phyloP scores from a whole-genome alignment of 1,284 basidiomycete genomes.

The Vanrija humicola region DNA sequence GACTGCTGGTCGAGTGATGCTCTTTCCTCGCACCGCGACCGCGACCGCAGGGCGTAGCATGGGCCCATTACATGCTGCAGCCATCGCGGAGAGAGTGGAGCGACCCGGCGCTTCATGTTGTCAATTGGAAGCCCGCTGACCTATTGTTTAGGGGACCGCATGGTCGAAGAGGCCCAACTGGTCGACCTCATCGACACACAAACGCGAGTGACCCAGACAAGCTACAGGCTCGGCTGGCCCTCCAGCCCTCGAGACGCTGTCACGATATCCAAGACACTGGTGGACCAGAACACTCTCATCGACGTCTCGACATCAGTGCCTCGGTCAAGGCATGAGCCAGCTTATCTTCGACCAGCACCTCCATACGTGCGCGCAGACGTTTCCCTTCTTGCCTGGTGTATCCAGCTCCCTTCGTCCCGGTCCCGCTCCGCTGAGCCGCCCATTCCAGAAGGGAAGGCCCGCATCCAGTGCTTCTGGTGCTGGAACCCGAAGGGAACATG shows the following conservation, averaged over 20 bases:
- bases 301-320: slow-evolving; percentile 95
- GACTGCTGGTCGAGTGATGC: background rate
- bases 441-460: slow-evolving; percentile 52
- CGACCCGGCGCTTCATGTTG: no score
- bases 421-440: slow-evolving; percentile 42
- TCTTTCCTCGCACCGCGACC: no score
- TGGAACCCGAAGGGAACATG: slow-evolving; percentile 89
- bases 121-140: background rate
- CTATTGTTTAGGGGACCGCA: slow-evolving; percentile 65
- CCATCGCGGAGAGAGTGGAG: no score
- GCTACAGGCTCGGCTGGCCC: slow-evolving; percentile 92
- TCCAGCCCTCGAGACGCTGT: slow-evolving; percentile 91
- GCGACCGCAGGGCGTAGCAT: no score
- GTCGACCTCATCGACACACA: slow-evolving; percentile 81
- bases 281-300: slow-evolving; percentile 76
- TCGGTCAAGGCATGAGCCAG: slow-evolving; percentile 81
- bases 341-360: slow-evolving; percentile 86
- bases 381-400: slow-evolving; percentile 84
- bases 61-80: no score
- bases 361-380: slow-evolving; percentile 92
- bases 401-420: slow-evolving; percentile 59
- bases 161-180: slow-evolving; percentile 77
- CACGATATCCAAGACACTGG: slow-evolving; percentile 79
- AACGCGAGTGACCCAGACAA: slow-evolving; percentile 81
- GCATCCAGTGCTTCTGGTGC: slow-evolving; percentile 90